A percentile compares a stretch with the other conserved stretches of the same genome.
Conservation (phyloP, 2,329 filamentous ascomycete species). For the Scytalidium lignicola region DNA sequence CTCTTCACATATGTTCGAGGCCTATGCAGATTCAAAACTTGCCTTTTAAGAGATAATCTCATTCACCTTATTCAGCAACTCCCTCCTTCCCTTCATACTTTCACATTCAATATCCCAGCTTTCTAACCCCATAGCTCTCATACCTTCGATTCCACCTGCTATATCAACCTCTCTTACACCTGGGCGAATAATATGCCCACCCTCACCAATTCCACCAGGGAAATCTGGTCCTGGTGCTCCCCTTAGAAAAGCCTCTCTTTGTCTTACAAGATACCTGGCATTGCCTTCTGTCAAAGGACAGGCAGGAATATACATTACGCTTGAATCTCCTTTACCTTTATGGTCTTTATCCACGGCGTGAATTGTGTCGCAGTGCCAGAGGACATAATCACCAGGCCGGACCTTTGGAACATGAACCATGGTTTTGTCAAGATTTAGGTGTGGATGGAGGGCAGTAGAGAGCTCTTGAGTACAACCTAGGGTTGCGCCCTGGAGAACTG, state of each 20-base stretch:
- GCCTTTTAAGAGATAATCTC: neutral
- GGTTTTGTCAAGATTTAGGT: slow-evolving; percentile 53
- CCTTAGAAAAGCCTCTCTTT: slow-evolving; percentile 64
- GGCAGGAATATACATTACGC: slow-evolving; percentile 83
- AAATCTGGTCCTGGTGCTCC: slow-evolving; percentile 69
- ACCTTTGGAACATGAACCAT: slow-evolving; percentile 64
- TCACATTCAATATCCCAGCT: slow-evolving; percentile 35
- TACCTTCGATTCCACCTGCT: slow-evolving; percentile 43
- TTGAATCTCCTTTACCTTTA: slow-evolving; percentile 65
- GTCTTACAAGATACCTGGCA: slow-evolving; percentile 62
- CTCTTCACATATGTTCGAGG: too few species aligned
- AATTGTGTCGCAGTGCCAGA: slow-evolving; percentile 49
- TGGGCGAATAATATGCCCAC: slow-evolving; percentile 43
- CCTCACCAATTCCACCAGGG: slow-evolving; percentile 65
- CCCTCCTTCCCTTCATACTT: slow-evolving; percentile 1
- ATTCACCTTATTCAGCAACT: slow-evolving; percentile 5
- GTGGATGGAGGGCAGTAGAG: slow-evolving; percentile 54
- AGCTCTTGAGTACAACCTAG: slow-evolving; percentile 60
- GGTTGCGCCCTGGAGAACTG: slow-evolving; percentile 64
- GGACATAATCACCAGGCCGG: slow-evolving; percentile 62
- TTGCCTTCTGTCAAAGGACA: slow-evolving; percentile 76
- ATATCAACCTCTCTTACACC: slow-evolving; percentile 8
- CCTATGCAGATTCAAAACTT: too few species aligned
- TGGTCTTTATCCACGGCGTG: slow-evolving; percentile 83
- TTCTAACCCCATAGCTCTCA: slow-evolving; percentile 54